Evolutionary conservation across 805 yeast species (phyloP).

Genomic region (Hanseniaspora singularis): DNA sequence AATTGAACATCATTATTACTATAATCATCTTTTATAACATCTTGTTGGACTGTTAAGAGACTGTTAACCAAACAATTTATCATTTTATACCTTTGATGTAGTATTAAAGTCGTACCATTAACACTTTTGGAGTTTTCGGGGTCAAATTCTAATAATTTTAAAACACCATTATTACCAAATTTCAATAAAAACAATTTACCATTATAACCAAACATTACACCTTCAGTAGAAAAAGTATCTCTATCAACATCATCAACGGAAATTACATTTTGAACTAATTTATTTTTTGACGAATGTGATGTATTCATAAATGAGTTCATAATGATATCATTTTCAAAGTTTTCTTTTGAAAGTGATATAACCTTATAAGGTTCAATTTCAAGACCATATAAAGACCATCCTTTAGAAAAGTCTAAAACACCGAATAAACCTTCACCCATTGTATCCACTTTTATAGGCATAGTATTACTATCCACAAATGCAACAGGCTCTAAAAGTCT

Average conservation of each 20-base stretch:
- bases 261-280: conserved; percentile 40
- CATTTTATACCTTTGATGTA: conserved; percentile 6
- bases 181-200: conserved; percentile 58
- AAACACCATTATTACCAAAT: conserved; percentile 55
- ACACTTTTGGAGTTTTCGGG: conserved; percentile 32
- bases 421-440: conserved; percentile 64
- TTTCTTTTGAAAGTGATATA: conserved; percentile 66
- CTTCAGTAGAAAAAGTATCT: conserved; percentile 66
- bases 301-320: conserved; percentile 31
- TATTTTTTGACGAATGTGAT: neutral
- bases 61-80: conserved; percentile 4
- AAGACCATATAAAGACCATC: conserved; percentile 69
- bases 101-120: conserved; percentile 25
- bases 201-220: conserved; percentile 70
- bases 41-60: conserved; percentile 6
- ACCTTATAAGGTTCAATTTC: conserved; percentile 91
- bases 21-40: neutral
- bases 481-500: conserved; percentile 55
- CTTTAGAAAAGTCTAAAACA: conserved; percentile 66
- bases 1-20: conserved; percentile 8
- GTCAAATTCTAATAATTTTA: conserved; percentile 35
- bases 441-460: conserved; percentile 70
- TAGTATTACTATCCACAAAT: conserved; percentile 69
- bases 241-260: conserved; percentile 58
- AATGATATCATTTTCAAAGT: conserved; percentile 46